Base-by-base conservation (phyloP, 2,329 filamentous ascomycete species). In the Phyllosticta paracitricarpa region DNA sequence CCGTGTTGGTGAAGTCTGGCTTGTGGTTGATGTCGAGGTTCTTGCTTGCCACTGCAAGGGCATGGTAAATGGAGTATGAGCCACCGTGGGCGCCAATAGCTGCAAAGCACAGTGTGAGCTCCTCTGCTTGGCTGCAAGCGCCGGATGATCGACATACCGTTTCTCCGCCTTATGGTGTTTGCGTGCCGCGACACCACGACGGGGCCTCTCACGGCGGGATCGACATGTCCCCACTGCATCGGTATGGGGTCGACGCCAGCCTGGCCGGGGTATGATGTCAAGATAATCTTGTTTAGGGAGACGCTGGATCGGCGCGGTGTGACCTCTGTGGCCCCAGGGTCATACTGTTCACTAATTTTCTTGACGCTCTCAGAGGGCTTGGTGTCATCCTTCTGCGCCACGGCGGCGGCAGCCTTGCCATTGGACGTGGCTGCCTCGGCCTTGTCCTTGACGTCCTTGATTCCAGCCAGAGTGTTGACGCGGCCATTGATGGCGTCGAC, bases 21-120 rank as follows among this genome's bases (percentile, higher is more conserved):
- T 83, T 88, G 75, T 97, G 92, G 67, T 96, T 87, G 51, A 85
- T 81, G 64, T 90, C 85, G 62, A 97, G 83, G 72, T 97, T 89
- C 68, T 93, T 92, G 72, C 90, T 94, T 24, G 93, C 93, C 65
- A 97, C 86, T 12, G 93, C 93, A 28, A 97, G 82, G 24, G 93
- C 93, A 71, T 96, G 91, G 78, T 97, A 97, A 65, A 97, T 93
- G 64, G 90, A 91, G 74, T 99, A 97, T 4, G 91, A 97, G 62
- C 94, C 93, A 65, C 94, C 93, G 67, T 89, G 87, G 62, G 84
- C 87, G 68, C 84, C 84, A 70, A 87, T 84, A 54, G 84, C 83
- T 79, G 57, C 5, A n/a, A 70, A 66, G 51, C 8, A 33, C 54
- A n/a, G 17, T 10, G 28, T 61, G 24, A 64, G 33, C 30, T 51